Evolutionary conservation across 768 basidiomycete species (phyloP), one percentile per base, ranked within the genome.

Genomic region (Lyophyllum atratum): DNA sequence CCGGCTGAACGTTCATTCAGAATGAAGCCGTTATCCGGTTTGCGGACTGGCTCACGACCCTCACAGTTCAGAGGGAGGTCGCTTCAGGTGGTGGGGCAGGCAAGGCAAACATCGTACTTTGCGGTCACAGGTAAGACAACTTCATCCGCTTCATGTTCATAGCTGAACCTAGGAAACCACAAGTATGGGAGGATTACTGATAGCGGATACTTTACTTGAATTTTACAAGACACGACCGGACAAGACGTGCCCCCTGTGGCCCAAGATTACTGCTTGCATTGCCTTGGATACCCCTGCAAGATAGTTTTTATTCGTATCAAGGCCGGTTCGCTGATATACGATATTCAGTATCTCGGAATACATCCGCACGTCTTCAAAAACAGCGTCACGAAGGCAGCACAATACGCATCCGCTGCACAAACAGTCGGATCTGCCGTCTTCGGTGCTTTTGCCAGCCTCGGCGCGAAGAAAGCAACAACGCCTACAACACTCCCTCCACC

Each of bases 111-210:
- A 82, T 96, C 48, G 89, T 95, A 3, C 77, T 97, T 7, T 95
- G 94, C 68, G 94, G 94, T 4, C 95, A 97, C 67, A 93, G 91
- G 92, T 86, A 56, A 44, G 78, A 63, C 42, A 8, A 21, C 12
- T 25, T 26, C n/a, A n/a, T 26, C 2, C 21, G 15, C n/a, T 39
- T 47, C 11, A 19, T 26, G 39, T 56, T 28, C 14, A 29, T 19
- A 24, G 12, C 53, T 22, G 34, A 31, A 56, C 11, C 14, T n/a
- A 33, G n/a, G n/a, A n/a, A n/a, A 37, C 44, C 21, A 59, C 15
- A 64, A 95, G 95, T 67, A 97, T 97, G 95, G 95, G 95, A 21
- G 95, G 95, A 2, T 74, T 97, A 21, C 80, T 98, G 2, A 89
- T 89, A 25, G 92, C 95, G 2, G 95, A 98, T 64, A 84, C 90